These are phyloP conservation scores for Fusarium virguliforme DNA, from an alignment of 2,329 filamentous ascomycete genomes.

Conservation along the genomic window DNA sequence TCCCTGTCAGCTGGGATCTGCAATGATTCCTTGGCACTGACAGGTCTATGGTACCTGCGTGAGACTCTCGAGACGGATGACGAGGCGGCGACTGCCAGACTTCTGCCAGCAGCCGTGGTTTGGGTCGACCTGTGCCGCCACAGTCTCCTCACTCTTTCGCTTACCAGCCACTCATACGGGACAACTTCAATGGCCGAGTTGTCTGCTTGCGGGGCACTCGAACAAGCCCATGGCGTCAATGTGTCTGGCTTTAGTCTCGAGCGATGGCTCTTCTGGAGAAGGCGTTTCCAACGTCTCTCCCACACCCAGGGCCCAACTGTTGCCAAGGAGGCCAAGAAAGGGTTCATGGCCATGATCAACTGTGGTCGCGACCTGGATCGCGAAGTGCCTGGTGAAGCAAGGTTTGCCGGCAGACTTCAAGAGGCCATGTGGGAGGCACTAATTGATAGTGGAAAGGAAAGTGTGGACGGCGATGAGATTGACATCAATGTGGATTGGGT, in stretches of 20 bases:
- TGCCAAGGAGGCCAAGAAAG: background rate
- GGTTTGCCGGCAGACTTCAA: background rate
- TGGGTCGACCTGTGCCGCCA: conserved; percentile 15
- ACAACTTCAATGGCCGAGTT: fast-evolving
- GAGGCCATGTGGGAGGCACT: conserved; percentile 3
- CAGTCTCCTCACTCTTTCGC: background rate
- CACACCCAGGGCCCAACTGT: background rate
- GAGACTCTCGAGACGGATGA: conserved; percentile 11
- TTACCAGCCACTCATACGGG: background rate
- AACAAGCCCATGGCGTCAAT: background rate
- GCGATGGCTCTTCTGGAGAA: conserved; percentile 21
- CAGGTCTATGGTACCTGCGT: conserved; percentile 13
- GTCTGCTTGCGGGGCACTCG: background rate
- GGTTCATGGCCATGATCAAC: conserved; percentile 7
- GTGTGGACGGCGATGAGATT: background rate
- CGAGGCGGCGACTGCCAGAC: background rate
- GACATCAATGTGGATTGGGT: background rate
- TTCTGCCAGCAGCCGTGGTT: conserved; percentile 10
- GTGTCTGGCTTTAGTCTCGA: background rate
- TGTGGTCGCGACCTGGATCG: background rate
- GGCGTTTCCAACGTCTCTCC: background rate
- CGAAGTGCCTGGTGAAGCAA: background rate
- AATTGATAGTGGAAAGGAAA: background rate
- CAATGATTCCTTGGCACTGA: background rate
- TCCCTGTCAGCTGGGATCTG: background rate